These are phyloP conservation scores for Spiraea crenata DNA, from an alignment of 331 rosid species.

Conservation along the genomic window DNA sequence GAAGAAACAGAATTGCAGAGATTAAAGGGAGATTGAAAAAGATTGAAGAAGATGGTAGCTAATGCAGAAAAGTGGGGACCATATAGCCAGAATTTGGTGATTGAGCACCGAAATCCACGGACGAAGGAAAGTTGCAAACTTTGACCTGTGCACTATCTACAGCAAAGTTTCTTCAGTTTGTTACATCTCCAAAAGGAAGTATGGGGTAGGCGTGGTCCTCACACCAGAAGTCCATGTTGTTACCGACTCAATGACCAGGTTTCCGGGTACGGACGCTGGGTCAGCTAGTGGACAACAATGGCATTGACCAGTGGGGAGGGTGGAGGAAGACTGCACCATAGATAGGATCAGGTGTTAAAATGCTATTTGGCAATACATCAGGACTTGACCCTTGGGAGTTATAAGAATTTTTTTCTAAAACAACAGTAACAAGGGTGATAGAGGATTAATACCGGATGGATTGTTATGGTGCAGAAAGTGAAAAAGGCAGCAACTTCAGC, in stretches of 20 bases:
- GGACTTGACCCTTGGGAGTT: background rate
- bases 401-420: no score
- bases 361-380: background rate
- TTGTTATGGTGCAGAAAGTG: background rate
- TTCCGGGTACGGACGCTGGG: background rate
- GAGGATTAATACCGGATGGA: no score
- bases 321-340: background rate
- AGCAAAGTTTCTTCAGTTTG: background rate
- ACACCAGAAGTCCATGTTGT: background rate
- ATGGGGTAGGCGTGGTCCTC: conserved; percentile 29
- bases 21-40: background rate
- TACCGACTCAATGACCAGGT: background rate
- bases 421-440: no score
- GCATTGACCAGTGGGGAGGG: background rate
- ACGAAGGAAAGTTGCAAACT: background rate
- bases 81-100: background rate
- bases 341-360: background rate
- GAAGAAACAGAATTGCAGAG: background rate
- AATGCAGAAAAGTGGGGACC: background rate
- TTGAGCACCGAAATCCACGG: background rate
- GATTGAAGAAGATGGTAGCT: background rate
- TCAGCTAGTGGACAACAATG: background rate
- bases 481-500: background rate
- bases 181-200: conserved; percentile 3
- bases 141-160: background rate